These are phyloP conservation scores for Tetrahymena elliotti DNA, from an alignment of 73 alveolate genomes.

Conservation along the genomic window DNA sequence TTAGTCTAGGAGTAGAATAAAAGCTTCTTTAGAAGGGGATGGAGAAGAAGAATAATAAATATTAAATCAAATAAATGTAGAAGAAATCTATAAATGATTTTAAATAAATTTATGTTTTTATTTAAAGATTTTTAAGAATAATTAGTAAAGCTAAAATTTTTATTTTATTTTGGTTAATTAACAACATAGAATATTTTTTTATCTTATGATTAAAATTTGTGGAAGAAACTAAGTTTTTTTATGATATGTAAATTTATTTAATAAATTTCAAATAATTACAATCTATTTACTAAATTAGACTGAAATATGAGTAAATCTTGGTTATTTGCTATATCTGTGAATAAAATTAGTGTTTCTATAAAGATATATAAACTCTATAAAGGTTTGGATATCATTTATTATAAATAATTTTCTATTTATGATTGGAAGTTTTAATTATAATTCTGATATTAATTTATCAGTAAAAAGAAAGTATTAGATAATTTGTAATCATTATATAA, in stretches of 20 bases:
- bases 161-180: too few species aligned
- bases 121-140: too few species aligned
- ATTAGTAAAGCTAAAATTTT: too few species aligned
- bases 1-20: neutral
- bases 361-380: neutral
- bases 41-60: neutral
- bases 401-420: too few species aligned
- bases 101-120: neutral
- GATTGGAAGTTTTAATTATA: neutral
- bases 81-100: neutral
- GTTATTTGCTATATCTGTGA: too few species aligned
- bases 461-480: neutral
- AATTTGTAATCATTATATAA: neutral
- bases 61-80: neutral
- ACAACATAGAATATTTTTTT: neutral
- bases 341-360: too few species aligned
- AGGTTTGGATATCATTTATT: neutral
- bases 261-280: neutral
- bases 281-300: neutral
- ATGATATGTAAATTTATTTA: too few species aligned
- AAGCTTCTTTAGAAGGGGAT: neutral
- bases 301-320: neutral
- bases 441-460: neutral
- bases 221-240: neutral
- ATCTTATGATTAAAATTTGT: too few species aligned